A percentile compares a stretch with the other conserved stretches of the same genome.
phyloP scores from a whole-genome alignment of 2,329 filamentous ascomycete species.

The Colletotrichum sp. region DNA sequence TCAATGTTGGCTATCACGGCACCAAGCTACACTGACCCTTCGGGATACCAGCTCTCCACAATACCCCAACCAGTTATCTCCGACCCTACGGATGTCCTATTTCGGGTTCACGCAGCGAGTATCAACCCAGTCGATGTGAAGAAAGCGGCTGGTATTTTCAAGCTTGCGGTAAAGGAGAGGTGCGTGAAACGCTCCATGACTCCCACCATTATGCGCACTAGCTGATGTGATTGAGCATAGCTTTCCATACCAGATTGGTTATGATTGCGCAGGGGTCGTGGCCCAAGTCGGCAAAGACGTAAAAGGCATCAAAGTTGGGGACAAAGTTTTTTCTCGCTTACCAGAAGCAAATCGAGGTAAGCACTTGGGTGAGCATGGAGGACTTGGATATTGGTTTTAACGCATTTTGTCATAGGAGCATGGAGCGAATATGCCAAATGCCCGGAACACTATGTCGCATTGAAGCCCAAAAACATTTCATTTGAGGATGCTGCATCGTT shows the following conservation, averaged over 20 bases:
- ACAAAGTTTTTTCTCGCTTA: not conserved
- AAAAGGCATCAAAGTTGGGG: not conserved
- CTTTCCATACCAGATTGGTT: not conserved
- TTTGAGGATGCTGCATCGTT: not conserved
- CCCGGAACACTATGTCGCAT: not conserved
- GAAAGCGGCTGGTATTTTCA: not conserved
- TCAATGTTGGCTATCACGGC: not conserved
- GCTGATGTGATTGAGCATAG: not conserved
- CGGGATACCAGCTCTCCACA: not conserved
- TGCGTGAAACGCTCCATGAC: not conserved
- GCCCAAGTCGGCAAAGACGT: not conserved
- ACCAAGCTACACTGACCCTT: not conserved
- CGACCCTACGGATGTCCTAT: not conserved
- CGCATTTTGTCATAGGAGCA: not conserved
- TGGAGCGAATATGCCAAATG: not conserved
- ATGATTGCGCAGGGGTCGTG: not conserved
- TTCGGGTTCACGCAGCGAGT: not conserved
- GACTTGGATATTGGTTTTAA: fast-evolving
- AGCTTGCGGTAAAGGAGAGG: not conserved
- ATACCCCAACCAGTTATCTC: not conserved
- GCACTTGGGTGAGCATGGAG: fast-evolving
- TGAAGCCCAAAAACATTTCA: not conserved
- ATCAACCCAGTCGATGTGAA: not conserved
- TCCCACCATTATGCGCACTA: not conserved
- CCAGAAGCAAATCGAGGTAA: not conserved